phyloP scores from a whole-genome alignment of 176 grass and related monocot species.

The Otatea glauca region DNA sequence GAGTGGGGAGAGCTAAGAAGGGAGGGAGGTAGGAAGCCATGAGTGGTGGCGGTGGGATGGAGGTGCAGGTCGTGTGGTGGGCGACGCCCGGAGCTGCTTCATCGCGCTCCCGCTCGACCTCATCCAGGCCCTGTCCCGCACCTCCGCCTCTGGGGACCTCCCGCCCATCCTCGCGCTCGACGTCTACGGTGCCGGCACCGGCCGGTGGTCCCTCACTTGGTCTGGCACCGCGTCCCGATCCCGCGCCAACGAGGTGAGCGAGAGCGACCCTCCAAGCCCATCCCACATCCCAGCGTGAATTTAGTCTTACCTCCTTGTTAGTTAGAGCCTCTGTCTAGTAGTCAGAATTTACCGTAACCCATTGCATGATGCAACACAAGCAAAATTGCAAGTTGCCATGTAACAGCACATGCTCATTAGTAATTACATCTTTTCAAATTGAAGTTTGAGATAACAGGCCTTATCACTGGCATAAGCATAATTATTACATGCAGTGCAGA shows the following conservation, averaged over 20 bases:
- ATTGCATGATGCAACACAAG: not conserved
- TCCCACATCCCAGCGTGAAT: not conserved
- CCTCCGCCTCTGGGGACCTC: conserved; percentile 55
- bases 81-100: conserved; percentile 83
- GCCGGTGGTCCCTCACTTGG: conserved; percentile 84
- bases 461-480: too few relatives aligned
- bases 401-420: not conserved
- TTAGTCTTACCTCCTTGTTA: not conserved
- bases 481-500: too few relatives aligned
- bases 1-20: not conserved
- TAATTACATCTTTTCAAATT: not conserved
- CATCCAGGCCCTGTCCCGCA: conserved; percentile 72
- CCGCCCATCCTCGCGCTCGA: conserved; percentile 84
- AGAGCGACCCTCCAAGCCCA: not conserved
- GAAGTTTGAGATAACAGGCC: not conserved
- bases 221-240: conserved; percentile 77
- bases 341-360: not conserved
- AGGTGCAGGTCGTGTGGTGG: conserved; percentile 71
- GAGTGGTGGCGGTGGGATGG: conserved; percentile 43
- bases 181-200: conserved; percentile 51
- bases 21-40: not conserved
- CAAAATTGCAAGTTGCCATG: conserved; percentile 7
- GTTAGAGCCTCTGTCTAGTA: not conserved
- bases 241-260: conserved; percentile 71
- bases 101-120: conserved; percentile 82